Conservation (phyloP, 2,329 filamentous ascomycete genomes). For the Colletotrichum costaricense region DNA sequence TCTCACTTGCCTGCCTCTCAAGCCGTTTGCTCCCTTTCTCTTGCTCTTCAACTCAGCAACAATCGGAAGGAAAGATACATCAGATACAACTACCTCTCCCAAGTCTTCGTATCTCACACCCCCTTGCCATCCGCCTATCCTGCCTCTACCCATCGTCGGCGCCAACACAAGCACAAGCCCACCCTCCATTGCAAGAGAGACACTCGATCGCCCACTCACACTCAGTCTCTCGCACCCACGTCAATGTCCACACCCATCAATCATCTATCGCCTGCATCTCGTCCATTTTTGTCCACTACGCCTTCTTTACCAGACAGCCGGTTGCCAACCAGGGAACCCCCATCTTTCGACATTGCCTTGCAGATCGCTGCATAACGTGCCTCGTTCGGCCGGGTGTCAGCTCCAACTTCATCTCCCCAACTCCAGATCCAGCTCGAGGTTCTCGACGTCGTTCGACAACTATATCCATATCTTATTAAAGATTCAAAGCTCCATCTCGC, state of each 20-base stretch:
- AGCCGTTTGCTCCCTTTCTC: neutral
- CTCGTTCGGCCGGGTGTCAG: conserved; percentile 27
- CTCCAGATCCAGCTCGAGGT: conserved; percentile 6
- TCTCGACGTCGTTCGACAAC: neutral
- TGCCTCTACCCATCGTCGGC: conserved; percentile 23
- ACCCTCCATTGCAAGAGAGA: conserved; percentile 33
- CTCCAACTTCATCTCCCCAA: conserved; percentile 12
- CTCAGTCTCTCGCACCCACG: conserved; percentile 22
- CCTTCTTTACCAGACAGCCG: conserved; percentile 32
- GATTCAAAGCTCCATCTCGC: neutral
- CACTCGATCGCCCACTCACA: conserved; percentile 26
- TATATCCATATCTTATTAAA: too few species aligned
- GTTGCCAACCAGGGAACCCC: conserved; percentile 28
- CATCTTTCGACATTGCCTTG: conserved; percentile 24
- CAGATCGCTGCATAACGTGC: conserved; percentile 35
- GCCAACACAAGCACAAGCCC: conserved; percentile 26
- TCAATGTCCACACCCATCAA: conserved; percentile 18
- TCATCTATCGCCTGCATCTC: conserved; percentile 33
- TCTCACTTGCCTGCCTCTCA: neutral
- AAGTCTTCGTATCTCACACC: neutral
- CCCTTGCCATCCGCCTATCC: conserved; percentile 14
- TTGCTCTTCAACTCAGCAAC: neutral
- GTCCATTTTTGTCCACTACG: conserved; percentile 16
- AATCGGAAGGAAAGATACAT: conserved; percentile 6
- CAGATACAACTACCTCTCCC: conserved; percentile 30